Base-by-base conservation (phyloP, 768 basidiomycete species). In the Mycena floridula region DNA sequence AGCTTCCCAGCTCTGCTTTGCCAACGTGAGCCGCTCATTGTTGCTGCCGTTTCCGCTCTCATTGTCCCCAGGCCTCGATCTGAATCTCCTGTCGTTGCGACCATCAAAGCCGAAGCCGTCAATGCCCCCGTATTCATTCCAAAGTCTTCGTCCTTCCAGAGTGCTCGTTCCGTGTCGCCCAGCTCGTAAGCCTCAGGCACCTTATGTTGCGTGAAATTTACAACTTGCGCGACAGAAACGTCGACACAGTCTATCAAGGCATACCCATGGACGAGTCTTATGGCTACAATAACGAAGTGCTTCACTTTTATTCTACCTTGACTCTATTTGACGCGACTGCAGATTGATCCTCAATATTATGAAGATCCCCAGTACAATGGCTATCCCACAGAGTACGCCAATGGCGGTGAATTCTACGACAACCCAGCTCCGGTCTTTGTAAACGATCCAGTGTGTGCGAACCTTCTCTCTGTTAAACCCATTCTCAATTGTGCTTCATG, bases 101-200 rank as follows among this genome's bases (percentile, higher is more conserved):
- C 69, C 12, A 57, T 72, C 62, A 73, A 78, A 3, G 73, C 82
- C 36, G 77, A 85, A 50, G 85, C 85, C 3, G 75, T 89, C 43
- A 86, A 90, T 58, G 89, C 89, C 1, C 87, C 89, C 26, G 79
- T 91, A 35, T 92, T 92, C 49, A 79, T 92, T 18, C 89, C 89
- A 16, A 89, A 86, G 59, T 66, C 66, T 22, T 51, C 64, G 25
- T 47, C 57, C n/a, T n/a, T n/a, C n/a, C n/a, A n/a, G n/a, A n/a
- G n/a, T n/a, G n/a, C 46, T 51, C 62, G 22, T 46, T 59, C 7
- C 54, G 62, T 21, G 60, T 67, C 26, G 59, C 62, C 43, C 50
- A 60, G 24, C 44, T 59, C 52, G 45, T 59, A 28, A 63, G 20
- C 56, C 61, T 8, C 58, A 62, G n/a, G 41, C 58, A 59, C 44